Evolutionary conservation across 2,329 filamentous ascomycete genomes (phyloP), one percentile per base, ranked within the genome.

Genomic region (Scedosporium aurantiacum): DNA sequence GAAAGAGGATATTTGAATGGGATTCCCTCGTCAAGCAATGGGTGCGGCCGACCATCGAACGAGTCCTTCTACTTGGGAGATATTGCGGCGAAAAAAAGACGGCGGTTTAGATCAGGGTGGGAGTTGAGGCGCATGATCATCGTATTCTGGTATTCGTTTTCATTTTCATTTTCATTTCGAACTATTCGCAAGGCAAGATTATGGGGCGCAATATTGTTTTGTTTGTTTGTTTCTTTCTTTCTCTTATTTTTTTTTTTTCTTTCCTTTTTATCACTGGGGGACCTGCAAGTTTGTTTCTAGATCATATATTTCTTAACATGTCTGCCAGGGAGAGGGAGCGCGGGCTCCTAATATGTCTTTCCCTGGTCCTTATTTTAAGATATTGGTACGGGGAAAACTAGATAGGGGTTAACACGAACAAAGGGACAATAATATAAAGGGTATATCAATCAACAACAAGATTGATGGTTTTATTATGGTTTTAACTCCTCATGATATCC

Each of bases 1-100:
- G 65, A 70, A 70, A 63, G 69, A 69, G 28, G 16, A 37, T 62
- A 43, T 25, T 54, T 37, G 58, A 56, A 21, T n/a, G 23, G 28
- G 52, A 16, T 56, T 16, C 16, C 2, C 23, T 27, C 28, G 23
- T 28, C 47, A 52, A 18, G 7, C 23, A 21, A 18, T 10, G 23
- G 45, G 23, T 52, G 7, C 32, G 32, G 10, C 32, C 32, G 32
- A 10, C 32, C 32, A 37, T 37, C 32, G 32, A 37, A 37, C 14
- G 32, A 37, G 32, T 37, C 32, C 32, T 37, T 37, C 32, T 37
- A 10, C 32, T 37, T 37, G 32, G 28, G 32, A 37, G 32, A 37
- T 37, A 37, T 37, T 37, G 10, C 32, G 23, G 23, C 18, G 16
- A 32, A 23, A 16, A 23, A 7, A 21, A 14, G 27, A 32, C 28